A percentile compares a stretch with the other conserved stretches of the same genome.
These are phyloP conservation scores for Heritiera fomes DNA, from an alignment of 345 rosid species.

Conservation along the genomic window DNA sequence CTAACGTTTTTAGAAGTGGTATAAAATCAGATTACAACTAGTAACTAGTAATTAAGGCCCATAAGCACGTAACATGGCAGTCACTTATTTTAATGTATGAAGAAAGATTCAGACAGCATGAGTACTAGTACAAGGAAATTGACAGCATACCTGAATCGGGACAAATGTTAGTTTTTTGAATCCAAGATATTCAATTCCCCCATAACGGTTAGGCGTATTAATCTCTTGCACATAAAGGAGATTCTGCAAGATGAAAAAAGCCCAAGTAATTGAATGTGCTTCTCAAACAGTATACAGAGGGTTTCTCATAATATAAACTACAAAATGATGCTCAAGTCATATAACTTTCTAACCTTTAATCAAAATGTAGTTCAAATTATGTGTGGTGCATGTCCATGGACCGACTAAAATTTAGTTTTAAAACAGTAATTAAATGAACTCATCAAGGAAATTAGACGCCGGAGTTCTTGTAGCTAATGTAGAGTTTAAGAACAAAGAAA, in stretches of 20 bases:
- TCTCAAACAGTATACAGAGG: neutral
- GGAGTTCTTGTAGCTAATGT: constrained; percentile 3
- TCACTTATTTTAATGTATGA: neutral
- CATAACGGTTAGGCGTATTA: constrained; percentile 76
- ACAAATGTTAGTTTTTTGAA: constrained; percentile 80
- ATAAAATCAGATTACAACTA: neutral
- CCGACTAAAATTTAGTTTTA: neutral
- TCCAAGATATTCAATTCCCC: constrained; percentile 77
- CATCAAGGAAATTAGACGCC: neutral
- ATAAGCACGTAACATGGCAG: neutral
- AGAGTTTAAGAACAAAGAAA: neutral
- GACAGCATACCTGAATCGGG: constrained; percentile 74
- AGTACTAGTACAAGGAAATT: neutral
- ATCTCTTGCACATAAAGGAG: constrained; percentile 69
- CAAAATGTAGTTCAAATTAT: neutral
- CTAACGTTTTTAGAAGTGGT: neutral
- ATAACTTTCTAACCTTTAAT: neutral
- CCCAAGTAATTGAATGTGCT: neutral
- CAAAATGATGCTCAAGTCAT: neutral
- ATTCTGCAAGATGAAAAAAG: constrained; percentile 50
- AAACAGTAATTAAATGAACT: neutral
- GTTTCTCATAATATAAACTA: constrained; percentile 1
- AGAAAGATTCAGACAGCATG: neutral
- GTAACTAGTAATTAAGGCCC: neutral
- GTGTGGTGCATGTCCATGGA: neutral